phyloP scores from a whole-genome alignment of 2,329 filamentous ascomycete genomes.

The Ophiostoma australiae region DNA sequence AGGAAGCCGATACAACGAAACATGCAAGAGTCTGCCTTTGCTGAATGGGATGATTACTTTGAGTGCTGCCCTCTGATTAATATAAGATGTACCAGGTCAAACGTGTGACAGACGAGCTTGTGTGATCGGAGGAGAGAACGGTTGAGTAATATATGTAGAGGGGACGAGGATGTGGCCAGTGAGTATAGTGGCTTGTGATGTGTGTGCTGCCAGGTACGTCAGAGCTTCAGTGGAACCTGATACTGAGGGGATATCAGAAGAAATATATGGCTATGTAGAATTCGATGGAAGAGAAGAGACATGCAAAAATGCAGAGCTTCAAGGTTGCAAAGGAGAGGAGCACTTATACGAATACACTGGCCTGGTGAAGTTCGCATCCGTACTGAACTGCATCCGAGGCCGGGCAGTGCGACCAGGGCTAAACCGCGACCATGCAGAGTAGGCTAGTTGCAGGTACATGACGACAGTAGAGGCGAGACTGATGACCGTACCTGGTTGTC shows the following conservation, averaged over 20 bases:
- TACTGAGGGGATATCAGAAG: neutral
- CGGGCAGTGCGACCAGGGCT: neutral
- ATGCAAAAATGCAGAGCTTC: neutral
- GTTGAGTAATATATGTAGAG: neutral
- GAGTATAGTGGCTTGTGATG: neutral
- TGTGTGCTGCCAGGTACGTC: slow-evolving; percentile 5
- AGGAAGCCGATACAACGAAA: neutral
- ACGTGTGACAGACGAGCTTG: neutral
- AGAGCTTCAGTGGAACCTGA: slow-evolving; percentile 6
- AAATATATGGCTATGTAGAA: neutral
- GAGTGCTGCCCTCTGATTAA: neutral
- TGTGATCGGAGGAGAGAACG: neutral
- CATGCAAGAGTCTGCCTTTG: neutral
- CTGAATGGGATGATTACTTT: neutral
- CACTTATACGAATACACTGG: slow-evolving; percentile 3
- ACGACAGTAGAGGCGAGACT: neutral
- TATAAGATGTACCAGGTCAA: neutral
- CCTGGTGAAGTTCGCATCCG: neutral
- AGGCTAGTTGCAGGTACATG: slow-evolving; percentile 1
- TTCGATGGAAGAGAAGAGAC: neutral
- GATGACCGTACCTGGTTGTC: neutral
- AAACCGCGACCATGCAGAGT: neutral
- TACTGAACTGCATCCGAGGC: neutral
- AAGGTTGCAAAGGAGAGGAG: neutral
- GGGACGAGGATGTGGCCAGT: neutral